Conservation (phyloP, 495 filamentous ascomycete genomes). For the Wilcoxina mikolae region DNA sequence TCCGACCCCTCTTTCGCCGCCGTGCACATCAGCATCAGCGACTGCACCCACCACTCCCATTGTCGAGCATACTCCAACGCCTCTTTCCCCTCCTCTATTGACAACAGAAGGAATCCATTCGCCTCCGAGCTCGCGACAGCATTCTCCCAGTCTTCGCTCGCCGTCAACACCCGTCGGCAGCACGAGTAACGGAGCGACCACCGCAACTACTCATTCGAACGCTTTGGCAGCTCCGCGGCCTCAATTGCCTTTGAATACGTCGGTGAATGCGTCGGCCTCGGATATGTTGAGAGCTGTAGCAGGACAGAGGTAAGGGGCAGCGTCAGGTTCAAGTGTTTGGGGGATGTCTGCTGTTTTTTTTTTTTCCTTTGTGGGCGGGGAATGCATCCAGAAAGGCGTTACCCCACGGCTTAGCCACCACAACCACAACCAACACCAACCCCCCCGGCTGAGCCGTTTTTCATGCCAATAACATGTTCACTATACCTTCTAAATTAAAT, state of each 20-base stretch:
- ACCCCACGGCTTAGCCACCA: background rate
- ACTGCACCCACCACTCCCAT: background rate
- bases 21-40: slow-evolving; percentile 1
- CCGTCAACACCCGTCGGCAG: background rate
- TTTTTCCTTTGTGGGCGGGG: background rate
- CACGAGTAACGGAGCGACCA: slow-evolving; percentile 9
- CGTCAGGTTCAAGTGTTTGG: background rate
- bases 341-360: background rate
- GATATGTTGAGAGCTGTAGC: slow-evolving; percentile 28
- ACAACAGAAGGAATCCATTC: background rate
- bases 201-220: slow-evolving; percentile 23
- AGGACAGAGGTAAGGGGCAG: slow-evolving; percentile 24
- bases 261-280: slow-evolving; percentile 21
- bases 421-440: no score
- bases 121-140: slow-evolving; percentile 4
- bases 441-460: background rate
- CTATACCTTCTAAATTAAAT: slow-evolving; percentile 4
- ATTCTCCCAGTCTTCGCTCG: slow-evolving; percentile 2
- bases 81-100: background rate
- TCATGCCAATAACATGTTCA: background rate
- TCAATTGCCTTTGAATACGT: slow-evolving; percentile 24
- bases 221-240: slow-evolving; percentile 25
- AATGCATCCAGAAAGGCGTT: background rate
- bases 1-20: slow-evolving; percentile 5
- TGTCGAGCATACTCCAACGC: background rate